A percentile compares a stretch with the other conserved stretches of the same genome.
Conservation (phyloP, 768 basidiomycete genomes). For the Phlebiopsis gigantea region DNA sequence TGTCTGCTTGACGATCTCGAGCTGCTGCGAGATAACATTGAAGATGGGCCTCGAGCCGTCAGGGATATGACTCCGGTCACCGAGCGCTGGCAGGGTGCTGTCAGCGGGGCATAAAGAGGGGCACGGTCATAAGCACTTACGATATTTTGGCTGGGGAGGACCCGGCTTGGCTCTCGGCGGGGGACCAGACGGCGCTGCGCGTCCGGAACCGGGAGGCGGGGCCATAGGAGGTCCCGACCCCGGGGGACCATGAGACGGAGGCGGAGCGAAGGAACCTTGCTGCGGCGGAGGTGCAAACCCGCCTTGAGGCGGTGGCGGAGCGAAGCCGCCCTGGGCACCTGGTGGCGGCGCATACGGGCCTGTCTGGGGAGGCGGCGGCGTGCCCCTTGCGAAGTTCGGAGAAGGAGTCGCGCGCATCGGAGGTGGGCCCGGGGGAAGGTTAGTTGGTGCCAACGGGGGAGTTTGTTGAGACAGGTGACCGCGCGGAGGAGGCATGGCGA, state of each 20-base stretch:
- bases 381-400: slow-evolving; percentile 28
- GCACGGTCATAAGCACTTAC: slow-evolving; percentile 33
- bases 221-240: slow-evolving; percentile 14
- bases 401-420: slow-evolving; percentile 37
- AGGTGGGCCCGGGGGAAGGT: slow-evolving; percentile 29
- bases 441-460: slow-evolving; percentile 24
- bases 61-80: slow-evolving; percentile 91
- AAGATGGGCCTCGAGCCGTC: slow-evolving; percentile 60
- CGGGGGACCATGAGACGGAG: slow-evolving; percentile 19
- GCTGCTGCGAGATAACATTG: slow-evolving; percentile 55
- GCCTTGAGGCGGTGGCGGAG: slow-evolving; percentile 2
- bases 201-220: slow-evolving; percentile 3
- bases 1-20: slow-evolving; percentile 65
- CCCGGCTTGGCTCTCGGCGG: slow-evolving; percentile 33
- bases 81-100: slow-evolving; percentile 52
- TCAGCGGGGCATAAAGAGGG: neutral
- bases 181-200: slow-evolving; percentile 18
- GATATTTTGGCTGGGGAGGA: slow-evolving; percentile 50
- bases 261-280: slow-evolving; percentile 6
- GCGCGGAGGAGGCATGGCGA: slow-evolving; percentile 40
- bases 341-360: slow-evolving; percentile 35
- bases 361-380: slow-evolving; percentile 26
- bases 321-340: slow-evolving; percentile 18
- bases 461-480: slow-evolving; percentile 36
- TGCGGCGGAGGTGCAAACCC: slow-evolving; percentile 13